Base-by-base conservation (phyloP, 164 flowering plant genomes). In the Houttuynia cordata region DNA sequence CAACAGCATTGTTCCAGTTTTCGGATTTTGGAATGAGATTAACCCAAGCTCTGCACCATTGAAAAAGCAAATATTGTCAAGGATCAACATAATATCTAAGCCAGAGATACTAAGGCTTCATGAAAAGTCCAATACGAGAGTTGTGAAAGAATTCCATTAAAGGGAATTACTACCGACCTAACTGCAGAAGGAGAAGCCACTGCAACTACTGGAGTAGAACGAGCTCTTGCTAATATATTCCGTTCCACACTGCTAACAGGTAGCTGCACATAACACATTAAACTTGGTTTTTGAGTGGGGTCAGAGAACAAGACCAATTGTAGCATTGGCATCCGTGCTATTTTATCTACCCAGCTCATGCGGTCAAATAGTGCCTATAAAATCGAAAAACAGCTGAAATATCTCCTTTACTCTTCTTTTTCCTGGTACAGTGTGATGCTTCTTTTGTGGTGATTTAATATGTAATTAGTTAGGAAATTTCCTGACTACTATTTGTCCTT, bases 161-260 rank as follows among this genome's bases (percentile, higher is more conserved):
- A 10, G 6, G 20, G 15, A 21, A 52, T 51, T 53, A 45, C 60
- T 19, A 41, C 68, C 60, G 68, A 86, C 99, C 81, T 70, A 67
- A 90, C 58, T 51, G 97, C 87, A 61, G 97, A 93, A 70, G 99
- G 97, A 25, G 99, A 93, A 62, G 96, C 97, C 51, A 89, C 87
- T 12, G 97, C 78, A 64, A 90, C 74, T 70, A 93, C 97, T 37
- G 96, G 97, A 62, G 75, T 74, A 74, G 81, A 73, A 59, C 83
- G 73, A 62, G 99, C 96, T 64, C 73, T 75, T 60, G 80, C 64
- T 18, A 87, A 64, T 59, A 82, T 68, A 45, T 56, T 60, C 59
- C 71, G 73, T 56, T 90, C 94, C 57, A 87, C 88, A 66, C 79
- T 74, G 41, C 70, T 58, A 51, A 88, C 97, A 62, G 92, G 85